Base-by-base conservation (phyloP, 2,329 filamentous ascomycete species). In the Penicillium sp. region DNA sequence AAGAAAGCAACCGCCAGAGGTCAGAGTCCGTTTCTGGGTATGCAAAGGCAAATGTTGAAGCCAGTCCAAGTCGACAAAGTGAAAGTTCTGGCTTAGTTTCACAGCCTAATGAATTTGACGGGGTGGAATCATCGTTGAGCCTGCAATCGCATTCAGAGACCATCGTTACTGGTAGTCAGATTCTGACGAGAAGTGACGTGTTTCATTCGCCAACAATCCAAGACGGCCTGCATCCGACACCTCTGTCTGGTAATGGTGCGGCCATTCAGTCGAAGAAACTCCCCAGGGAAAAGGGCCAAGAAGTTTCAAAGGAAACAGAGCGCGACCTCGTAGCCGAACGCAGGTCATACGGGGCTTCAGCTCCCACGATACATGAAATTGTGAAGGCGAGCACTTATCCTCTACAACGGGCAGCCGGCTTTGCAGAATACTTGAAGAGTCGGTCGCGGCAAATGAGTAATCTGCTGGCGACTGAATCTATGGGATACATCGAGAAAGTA, bases 401-500 rank as follows among this genome's bases (percentile, higher is more conserved):
- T 1, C 75, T 96, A 3, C 90, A 95, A 71, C 85, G 90, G 59
- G 93, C 91, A 0, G 89, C 89, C 9, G 87, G 87, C 1, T 83
- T 96, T 68, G 91, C 91, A 8, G 90, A 87, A 47, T 96, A 91
- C 68, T 78, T 97, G 52, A 90, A 89, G 66, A 87, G 82, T 56
- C 85, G 89, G 21, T 88, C 91, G 21, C 89, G 89, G 63, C 85
- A 85, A 33, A 90, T 97, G 85, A 90, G 90, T 59, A 90, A 80
- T 26, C 76, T 96, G 8, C 76, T 97, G 47, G 90, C 93, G 6
- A 90, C 88, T 0, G 92, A 97, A 70, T 95, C 93, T 0, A 96
- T 96, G 86, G 91, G 91, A 1, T 97, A 97, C 68, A 88, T 96
- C 30, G 92, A 95, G 68, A 97, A 97, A 71, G 92, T 97, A 0